phyloP scores from a whole-genome alignment of 2,329 filamentous ascomycete genomes.

The Colletotrichum sidae region DNA sequence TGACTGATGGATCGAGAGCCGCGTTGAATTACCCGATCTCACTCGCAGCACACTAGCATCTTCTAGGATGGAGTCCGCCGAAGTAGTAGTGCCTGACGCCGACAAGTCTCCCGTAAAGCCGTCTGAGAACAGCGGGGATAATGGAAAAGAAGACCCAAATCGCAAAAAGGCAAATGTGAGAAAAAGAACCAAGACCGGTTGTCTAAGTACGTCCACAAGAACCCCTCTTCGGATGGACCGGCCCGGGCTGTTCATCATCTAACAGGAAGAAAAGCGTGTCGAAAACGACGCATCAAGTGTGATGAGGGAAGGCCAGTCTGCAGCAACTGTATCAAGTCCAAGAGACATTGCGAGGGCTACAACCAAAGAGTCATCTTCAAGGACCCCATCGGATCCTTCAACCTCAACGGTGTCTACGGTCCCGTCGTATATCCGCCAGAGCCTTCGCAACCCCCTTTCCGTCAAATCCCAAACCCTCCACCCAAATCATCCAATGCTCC shows the following conservation, averaged over 20 bases:
- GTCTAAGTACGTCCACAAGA: slow-evolving; percentile 73
- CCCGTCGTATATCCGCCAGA: slow-evolving; percentile 59
- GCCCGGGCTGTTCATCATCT: not conserved
- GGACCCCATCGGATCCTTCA: slow-evolving; percentile 71
- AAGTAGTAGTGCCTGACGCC: slow-evolving; percentile 40
- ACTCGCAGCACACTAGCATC: slow-evolving; percentile 29
- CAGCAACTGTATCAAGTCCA: slow-evolving; percentile 88
- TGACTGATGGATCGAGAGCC: slow-evolving; percentile 31
- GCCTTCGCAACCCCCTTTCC: slow-evolving; percentile 58
- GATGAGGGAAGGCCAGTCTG: slow-evolving; percentile 88
- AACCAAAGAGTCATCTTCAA: slow-evolving; percentile 86
- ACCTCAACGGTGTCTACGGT: slow-evolving; percentile 56
- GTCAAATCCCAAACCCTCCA: slow-evolving; percentile 56
- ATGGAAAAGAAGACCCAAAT: slow-evolving; percentile 54
- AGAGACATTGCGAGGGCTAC: slow-evolving; percentile 86
- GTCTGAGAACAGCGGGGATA: slow-evolving; percentile 48
- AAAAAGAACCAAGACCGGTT: slow-evolving; percentile 91
- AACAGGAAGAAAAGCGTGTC: slow-evolving; percentile 74
- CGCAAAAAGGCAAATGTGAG: slow-evolving; percentile 62
- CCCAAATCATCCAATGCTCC: slow-evolving; percentile 53
- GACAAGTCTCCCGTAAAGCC: slow-evolving; percentile 46
- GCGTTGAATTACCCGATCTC: slow-evolving; percentile 14
- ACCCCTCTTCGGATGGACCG: not conserved
- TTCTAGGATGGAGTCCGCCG: slow-evolving; percentile 45
- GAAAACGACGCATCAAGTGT: slow-evolving; percentile 96